phyloP scores from a whole-genome alignment of 2,329 filamentous ascomycete species.

The Allantophomopsis cytisporea region DNA sequence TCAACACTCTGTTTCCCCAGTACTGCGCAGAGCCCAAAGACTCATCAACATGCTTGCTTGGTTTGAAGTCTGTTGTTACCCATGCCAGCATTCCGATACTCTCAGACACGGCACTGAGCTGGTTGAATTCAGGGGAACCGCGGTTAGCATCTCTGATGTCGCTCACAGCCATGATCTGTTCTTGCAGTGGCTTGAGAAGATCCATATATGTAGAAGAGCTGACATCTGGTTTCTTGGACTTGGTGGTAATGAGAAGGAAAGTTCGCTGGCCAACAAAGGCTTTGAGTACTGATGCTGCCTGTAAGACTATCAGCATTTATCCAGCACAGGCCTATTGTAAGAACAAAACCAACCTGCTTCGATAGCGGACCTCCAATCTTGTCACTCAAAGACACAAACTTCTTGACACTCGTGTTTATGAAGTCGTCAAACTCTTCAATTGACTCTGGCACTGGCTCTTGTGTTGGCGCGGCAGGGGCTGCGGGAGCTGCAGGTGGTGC shows the following conservation, averaged over 20 bases:
- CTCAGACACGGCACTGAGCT: constrained; percentile 78
- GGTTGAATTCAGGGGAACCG: constrained; percentile 60
- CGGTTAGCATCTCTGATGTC: constrained; percentile 75
- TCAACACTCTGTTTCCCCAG: constrained; percentile 88
- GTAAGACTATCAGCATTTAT: constrained; percentile 4
- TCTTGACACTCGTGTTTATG: constrained; percentile 58
- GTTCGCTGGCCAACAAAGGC: constrained; percentile 77
- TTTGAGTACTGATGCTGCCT: constrained; percentile 38
- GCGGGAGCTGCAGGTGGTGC: constrained; percentile 27
- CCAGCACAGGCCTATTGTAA: background rate
- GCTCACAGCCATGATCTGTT: constrained; percentile 64
- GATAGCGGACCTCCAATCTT: constrained; percentile 66
- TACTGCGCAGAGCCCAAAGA: constrained; percentile 76
- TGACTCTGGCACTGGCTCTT: constrained; percentile 55
- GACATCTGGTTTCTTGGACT: constrained; percentile 82
- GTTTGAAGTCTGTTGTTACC: constrained; percentile 75
- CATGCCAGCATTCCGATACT: constrained; percentile 83
- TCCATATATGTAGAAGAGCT: constrained; percentile 51
- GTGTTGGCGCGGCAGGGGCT: constrained; percentile 23
- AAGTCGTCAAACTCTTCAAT: constrained; percentile 81
- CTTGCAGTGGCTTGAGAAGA: constrained; percentile 77
- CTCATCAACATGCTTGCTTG: constrained; percentile 75
- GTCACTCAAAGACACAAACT: constrained; percentile 66
- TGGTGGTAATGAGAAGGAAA: constrained; percentile 78
- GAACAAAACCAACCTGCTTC: constrained; percentile 49